A percentile compares a stretch with the other conserved stretches of the same genome.
These are phyloP conservation scores for Claviceps lovelessii DNA, from an alignment of 2,329 filamentous ascomycete species.

Conservation along the genomic window DNA sequence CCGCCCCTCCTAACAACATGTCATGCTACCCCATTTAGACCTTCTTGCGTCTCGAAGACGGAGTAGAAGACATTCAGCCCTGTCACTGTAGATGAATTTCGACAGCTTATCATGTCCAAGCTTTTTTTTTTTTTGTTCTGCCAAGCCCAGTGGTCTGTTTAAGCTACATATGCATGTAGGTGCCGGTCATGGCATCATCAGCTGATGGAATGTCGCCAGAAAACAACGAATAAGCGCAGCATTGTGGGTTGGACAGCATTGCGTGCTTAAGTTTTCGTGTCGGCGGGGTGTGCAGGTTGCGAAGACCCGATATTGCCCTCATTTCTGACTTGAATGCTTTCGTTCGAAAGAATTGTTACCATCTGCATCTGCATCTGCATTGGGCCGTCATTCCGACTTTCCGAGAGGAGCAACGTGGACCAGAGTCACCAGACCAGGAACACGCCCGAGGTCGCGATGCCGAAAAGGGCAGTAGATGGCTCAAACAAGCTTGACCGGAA, in stretches of 20 bases:
- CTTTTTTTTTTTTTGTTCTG: background rate
- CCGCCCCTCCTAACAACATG: background rate
- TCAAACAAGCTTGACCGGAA: background rate
- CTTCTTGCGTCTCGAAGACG: background rate
- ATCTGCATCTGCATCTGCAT: too few species aligned
- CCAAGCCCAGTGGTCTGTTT: background rate
- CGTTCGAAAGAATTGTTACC: too few species aligned
- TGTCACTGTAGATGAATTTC: background rate
- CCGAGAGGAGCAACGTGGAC: too few species aligned
- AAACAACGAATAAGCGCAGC: background rate
- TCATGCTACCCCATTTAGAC: background rate
- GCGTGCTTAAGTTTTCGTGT: background rate
- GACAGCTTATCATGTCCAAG: too few species aligned
- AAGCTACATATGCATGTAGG: too few species aligned
- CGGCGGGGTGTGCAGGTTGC: background rate
- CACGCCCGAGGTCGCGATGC: background rate
- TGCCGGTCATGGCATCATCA: background rate
- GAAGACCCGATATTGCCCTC: background rate
- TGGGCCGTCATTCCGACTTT: background rate
- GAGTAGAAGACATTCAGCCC: background rate
- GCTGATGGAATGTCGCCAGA: background rate
- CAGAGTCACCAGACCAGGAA: background rate
- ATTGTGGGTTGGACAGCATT: background rate
- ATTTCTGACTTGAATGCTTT: background rate
- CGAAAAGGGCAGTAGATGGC: background rate